phyloP scores from a whole-genome alignment of 2,329 filamentous ascomycete species.

The Trichophyton simii region DNA sequence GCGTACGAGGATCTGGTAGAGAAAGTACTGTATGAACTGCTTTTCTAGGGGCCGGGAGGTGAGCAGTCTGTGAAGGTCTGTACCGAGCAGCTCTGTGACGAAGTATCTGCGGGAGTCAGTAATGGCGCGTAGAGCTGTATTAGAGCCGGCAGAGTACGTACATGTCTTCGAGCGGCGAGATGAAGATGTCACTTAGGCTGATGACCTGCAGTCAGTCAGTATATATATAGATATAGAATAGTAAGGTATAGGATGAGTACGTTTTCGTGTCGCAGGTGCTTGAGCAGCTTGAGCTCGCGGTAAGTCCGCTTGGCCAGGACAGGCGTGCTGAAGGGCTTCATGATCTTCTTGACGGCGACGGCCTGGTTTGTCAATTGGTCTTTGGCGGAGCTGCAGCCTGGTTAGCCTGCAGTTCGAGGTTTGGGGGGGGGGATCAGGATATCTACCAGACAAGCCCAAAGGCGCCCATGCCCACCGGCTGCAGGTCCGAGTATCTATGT shows the following conservation, averaged over 20 bases:
- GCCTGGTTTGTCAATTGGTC: conserved; percentile 95
- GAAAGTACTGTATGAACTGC: conserved; percentile 99
- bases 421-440: too few relatives aligned
- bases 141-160: conserved; percentile 35
- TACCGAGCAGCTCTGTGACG: conserved; percentile 92
- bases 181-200: conserved; percentile 98
- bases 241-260: conserved; percentile 33
- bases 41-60: conserved; percentile 95
- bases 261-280: conserved; percentile 94
- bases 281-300: conserved; percentile 90
- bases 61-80: conserved; percentile 86
- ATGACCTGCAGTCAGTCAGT: conserved; percentile 56
- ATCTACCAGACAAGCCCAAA: conserved; percentile 94
- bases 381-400: conserved; percentile 63
- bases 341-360: conserved; percentile 99
- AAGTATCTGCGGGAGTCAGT: conserved; percentile 57
- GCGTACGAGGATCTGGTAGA: conserved; percentile 94
- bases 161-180: conserved; percentile 97
- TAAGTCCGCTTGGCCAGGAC: conserved; percentile 97
- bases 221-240: not conserved
- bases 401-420: too few relatives aligned
- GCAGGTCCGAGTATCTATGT: conserved; percentile 82
- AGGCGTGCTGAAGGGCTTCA: conserved; percentile 99
- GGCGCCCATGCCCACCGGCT: conserved; percentile 97
- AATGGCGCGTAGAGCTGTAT: too few relatives aligned